Percentiles rank a stretch among this genome's conserved stretches.
Conservation (phyloP, 495 filamentous ascomycete genomes). For the Saxophila tyrrhenica region DNA sequence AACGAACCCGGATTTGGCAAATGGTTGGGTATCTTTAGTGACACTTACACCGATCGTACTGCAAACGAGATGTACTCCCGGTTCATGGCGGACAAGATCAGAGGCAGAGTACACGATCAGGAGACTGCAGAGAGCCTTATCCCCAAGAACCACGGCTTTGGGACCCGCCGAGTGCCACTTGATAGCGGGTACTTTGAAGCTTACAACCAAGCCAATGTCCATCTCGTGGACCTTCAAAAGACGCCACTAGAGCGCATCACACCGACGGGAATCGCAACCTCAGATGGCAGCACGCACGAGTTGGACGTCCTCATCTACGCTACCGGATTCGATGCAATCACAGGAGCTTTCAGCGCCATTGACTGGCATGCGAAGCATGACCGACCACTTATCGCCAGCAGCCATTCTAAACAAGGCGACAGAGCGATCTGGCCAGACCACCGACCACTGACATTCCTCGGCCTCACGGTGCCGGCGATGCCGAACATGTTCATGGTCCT, state of each 20-base stretch:
- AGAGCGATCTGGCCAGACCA: no score
- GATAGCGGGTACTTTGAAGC: constrained; percentile 13
- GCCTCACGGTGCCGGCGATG: constrained; percentile 3
- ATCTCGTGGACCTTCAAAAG: constrained; percentile 7
- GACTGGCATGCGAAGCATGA: background rate
- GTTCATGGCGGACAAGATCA: constrained; percentile 9
- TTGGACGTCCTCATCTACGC: constrained; percentile 15
- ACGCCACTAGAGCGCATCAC: constrained; percentile 5
- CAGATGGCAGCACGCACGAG: background rate
- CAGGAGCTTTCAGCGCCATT: background rate
- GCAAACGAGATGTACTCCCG: constrained; percentile 10
- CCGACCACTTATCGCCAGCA: no score
- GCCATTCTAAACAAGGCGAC: no score
- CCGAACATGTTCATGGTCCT: constrained; percentile 18
- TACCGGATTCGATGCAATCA: constrained; percentile 13
- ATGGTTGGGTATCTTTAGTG: constrained; percentile 5
- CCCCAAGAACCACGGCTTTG: constrained; percentile 11
- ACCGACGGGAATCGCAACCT: background rate
- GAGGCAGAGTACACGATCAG: constrained; percentile 11
- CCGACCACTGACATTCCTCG: constrained; percentile 14
- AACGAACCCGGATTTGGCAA: constrained; percentile 3
- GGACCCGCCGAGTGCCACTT: constrained; percentile 12
- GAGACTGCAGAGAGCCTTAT: constrained; percentile 9
- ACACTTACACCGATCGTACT: constrained; percentile 2
- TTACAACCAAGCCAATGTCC: constrained; percentile 12